Base-by-base conservation (phyloP, 202 grass and related monocot species). In the Panicum virgatum region DNA sequence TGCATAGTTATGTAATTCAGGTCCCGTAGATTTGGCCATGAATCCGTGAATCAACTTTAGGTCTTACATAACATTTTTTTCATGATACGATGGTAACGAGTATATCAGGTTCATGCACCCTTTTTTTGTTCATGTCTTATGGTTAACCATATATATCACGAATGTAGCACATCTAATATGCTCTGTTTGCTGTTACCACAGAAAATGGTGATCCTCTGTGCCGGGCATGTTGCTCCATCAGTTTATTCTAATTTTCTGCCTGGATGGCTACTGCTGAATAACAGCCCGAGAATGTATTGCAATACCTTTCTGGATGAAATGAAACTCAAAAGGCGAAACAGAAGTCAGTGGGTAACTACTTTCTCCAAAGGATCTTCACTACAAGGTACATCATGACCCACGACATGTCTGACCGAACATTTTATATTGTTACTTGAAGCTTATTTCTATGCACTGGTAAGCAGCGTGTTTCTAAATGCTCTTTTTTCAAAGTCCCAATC, bases 351-450 rank as follows among this genome's bases (percentile, higher is more conserved):
- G 40, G 7, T 75, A n/a, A 47, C 19, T 9, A 20, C 34, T 59
- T 80, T 77, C 4, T 83, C 85, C 7, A 94, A 87, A 78, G 75
- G 44, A 18, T 83, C 83, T 78, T 77, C 83, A 8, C 75, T 92
- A 66, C 87, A 90, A 90, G 91, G 91, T 92, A 74, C 1, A n/a
- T 51, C 27, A n/a, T n/a, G n/a, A n/a, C n/a, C n/a, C n/a, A 85
- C 42, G 5, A 2, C 66, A 20, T 4, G 43, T 6, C 43, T 50
- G 18, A 73, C 6, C 9, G 3, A 0, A 27, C 5, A 29, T 42
- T 29, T 52, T 30, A 11, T 66, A 18, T 23, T 39, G n/a, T 66
- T 15, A 22, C 0, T 32, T 7, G 8, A 40, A 66, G 3, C 45
- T 53, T 51, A 14, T 51, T 37, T 51, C 45, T 62, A 0, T 65